Evolutionary conservation across 495 filamentous ascomycete genomes (phyloP).

Genomic region (Cercophora sp.): DNA sequence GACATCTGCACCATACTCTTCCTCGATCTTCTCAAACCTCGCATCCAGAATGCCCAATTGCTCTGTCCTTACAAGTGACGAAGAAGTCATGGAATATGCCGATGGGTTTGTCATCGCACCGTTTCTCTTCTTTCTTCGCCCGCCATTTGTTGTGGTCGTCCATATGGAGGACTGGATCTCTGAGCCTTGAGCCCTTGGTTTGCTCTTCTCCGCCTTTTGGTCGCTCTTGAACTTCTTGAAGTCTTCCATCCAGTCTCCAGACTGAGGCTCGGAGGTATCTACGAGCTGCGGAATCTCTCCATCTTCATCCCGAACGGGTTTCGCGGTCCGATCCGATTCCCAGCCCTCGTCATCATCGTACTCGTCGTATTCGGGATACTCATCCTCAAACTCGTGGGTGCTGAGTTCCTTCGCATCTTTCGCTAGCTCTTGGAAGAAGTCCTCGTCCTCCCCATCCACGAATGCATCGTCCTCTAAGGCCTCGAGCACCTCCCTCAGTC

Average conservation of each 20-base stretch:
- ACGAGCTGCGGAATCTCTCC: slow-evolving; percentile 50
- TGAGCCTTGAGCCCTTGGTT: slow-evolving; percentile 43
- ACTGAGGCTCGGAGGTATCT: slow-evolving; percentile 39
- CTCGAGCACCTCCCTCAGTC: slow-evolving; percentile 86
- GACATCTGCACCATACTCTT: slow-evolving; percentile 73
- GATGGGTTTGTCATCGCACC: slow-evolving; percentile 86
- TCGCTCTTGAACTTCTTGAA: slow-evolving; percentile 88
- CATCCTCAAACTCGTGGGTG: slow-evolving; percentile 39
- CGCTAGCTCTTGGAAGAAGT: slow-evolving; percentile 75
- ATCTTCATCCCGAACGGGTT: slow-evolving; percentile 49
- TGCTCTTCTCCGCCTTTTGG: slow-evolving; percentile 47
- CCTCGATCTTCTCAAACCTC: slow-evolving; percentile 87
- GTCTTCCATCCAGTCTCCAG: slow-evolving; percentile 77
- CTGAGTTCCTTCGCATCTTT: slow-evolving; percentile 62
- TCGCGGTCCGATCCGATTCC: slow-evolving; percentile 92
- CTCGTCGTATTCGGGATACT: slow-evolving; percentile 19
- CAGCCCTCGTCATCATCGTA: slow-evolving; percentile 77
- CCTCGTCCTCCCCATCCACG: slow-evolving; percentile 77
- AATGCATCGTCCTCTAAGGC: slow-evolving; percentile 95
- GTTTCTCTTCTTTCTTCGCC: slow-evolving; percentile 81
- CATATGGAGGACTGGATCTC: slow-evolving; percentile 69
- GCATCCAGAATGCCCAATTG: slow-evolving; percentile 81
- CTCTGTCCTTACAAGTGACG: slow-evolving; percentile 81
- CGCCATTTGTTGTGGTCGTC: slow-evolving; percentile 71
- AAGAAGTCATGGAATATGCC: slow-evolving; percentile 94